Percentiles rank a stretch among this genome's conserved stretches.
Conservation (phyloP, 768 basidiomycete genomes). For the Dentipellis sp. region DNA sequence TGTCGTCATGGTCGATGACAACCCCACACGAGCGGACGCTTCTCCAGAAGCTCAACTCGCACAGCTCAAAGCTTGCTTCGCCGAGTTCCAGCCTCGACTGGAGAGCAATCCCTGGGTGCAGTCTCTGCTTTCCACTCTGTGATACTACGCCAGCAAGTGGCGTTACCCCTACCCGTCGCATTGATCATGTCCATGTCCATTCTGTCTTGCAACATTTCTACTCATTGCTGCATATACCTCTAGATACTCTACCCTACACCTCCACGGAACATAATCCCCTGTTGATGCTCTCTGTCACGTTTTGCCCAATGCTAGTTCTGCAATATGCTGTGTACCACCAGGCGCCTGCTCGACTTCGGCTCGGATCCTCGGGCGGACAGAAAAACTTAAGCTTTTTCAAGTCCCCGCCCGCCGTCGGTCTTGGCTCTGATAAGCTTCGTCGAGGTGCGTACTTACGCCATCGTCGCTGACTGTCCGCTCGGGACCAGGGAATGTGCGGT, state of each 20-base stretch:
- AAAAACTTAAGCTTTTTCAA: too few relatives aligned
- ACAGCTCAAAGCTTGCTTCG: constrained; percentile 51
- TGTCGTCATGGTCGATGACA: constrained; percentile 42
- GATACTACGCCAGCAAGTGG: constrained; percentile 4
- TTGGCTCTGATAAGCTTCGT: too few relatives aligned
- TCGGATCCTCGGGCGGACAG: too few relatives aligned
- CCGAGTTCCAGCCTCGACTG: constrained; percentile 56
- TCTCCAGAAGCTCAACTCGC: constrained; percentile 27
- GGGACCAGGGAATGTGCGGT: too few relatives aligned
- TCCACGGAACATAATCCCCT: background rate
- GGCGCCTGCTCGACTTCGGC: too few relatives aligned
- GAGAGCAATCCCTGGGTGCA: constrained; percentile 76
- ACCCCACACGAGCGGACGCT: background rate
- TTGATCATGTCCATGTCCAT: background rate
- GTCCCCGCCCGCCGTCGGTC: too few relatives aligned
- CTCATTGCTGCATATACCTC: background rate
- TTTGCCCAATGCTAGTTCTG: too few relatives aligned
- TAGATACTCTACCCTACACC: background rate
- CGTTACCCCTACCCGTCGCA: background rate
- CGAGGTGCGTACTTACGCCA: too few relatives aligned
- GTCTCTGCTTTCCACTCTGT: constrained; percentile 40
- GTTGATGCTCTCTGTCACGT: background rate
- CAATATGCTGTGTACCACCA: too few relatives aligned
- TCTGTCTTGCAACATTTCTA: background rate
- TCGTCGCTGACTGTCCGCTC: too few relatives aligned